Evolutionary conservation across 2,329 filamentous ascomycete species (phyloP).

Genomic region (Magnaporthales sp.): DNA sequence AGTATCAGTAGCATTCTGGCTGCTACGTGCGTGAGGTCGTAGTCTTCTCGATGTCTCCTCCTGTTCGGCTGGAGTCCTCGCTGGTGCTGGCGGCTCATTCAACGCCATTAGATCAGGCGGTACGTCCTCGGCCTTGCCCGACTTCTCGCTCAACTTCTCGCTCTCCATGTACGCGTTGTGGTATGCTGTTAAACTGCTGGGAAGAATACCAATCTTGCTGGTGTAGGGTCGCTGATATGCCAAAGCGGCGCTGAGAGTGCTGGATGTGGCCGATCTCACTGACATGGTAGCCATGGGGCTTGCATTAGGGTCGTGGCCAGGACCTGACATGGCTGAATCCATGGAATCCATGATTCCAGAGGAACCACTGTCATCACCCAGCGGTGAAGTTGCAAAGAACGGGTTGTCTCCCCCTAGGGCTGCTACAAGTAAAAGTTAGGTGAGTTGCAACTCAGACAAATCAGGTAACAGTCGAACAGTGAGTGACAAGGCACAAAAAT

Average conservation of each 20-base stretch:
- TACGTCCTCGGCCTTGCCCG: constrained; percentile 33
- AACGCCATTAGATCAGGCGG: constrained; percentile 35
- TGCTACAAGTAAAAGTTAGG: constrained; percentile 26
- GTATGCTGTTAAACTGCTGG: constrained; percentile 82
- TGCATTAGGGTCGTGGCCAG: constrained; percentile 25
- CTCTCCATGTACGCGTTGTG: constrained; percentile 87
- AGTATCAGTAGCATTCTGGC: constrained; percentile 43
- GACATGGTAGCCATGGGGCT: constrained; percentile 48
- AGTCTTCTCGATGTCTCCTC: constrained; percentile 72
- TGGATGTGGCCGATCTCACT: constrained; percentile 42
- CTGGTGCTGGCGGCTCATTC: constrained; percentile 37
- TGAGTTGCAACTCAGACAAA: constrained; percentile 15
- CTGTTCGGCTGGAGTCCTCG: constrained; percentile 63
- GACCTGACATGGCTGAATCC: not conserved
- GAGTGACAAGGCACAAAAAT: constrained; percentile 18
- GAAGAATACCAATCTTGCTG: constrained; percentile 85
- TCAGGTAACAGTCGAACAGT: not conserved
- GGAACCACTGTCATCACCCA: constrained; percentile 42
- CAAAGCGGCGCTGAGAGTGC: constrained; percentile 26
- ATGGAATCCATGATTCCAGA: constrained; percentile 35
- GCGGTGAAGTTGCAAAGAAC: constrained; percentile 34
- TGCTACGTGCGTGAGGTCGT: constrained; percentile 72
- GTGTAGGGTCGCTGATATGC: constrained; percentile 47
- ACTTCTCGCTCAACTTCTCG: constrained; percentile 49
- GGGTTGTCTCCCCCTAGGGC: constrained; percentile 35